A percentile compares a stretch with the other conserved stretches of the same genome.
These are phyloP conservation scores for Colletotrichum lentis DNA, from an alignment of 2,329 filamentous ascomycete species.

Conservation along the genomic window DNA sequence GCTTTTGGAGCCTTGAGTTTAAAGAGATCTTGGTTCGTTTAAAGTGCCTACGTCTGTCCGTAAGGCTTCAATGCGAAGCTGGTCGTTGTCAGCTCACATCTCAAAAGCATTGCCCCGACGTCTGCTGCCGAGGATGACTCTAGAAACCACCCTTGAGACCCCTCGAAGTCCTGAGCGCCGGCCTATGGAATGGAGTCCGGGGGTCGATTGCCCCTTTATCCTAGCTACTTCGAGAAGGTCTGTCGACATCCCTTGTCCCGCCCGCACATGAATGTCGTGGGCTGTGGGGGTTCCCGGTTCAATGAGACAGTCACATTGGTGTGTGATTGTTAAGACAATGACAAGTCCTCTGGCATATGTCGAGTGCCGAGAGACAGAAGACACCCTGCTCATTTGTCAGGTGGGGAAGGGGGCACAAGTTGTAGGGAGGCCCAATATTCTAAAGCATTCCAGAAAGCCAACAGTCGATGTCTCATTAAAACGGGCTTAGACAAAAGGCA, in stretches of 20 bases:
- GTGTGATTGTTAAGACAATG: constrained; percentile 5
- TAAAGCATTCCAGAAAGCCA: not conserved
- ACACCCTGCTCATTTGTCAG: too few relatives aligned
- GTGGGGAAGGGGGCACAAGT: too few relatives aligned
- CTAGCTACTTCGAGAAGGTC: constrained; percentile 12
- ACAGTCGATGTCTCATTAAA: not conserved
- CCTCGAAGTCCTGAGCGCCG: not conserved
- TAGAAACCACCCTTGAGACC: not conserved
- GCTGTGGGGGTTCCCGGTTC: constrained; percentile 17
- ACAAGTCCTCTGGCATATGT: not conserved
- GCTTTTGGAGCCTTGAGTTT: too few relatives aligned
- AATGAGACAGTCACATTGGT: constrained; percentile 12
- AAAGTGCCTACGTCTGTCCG: too few relatives aligned
- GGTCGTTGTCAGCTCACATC: not conserved
- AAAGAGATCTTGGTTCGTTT: too few relatives aligned
- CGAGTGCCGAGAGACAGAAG: not conserved
- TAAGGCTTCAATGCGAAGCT: not conserved
- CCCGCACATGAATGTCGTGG: constrained; percentile 17
- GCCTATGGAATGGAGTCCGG: not conserved
- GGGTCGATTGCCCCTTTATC: not conserved
- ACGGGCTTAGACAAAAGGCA: too few relatives aligned
- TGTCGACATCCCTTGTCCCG: constrained; percentile 6
- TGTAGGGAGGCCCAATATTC: not conserved
- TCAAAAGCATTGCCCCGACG: not conserved
- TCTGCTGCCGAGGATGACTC: not conserved